A percentile compares a stretch with the other conserved stretches of the same genome.
Evolutionary conservation across 352 stramenopile genomes (phyloP).

Genomic region (Aphanomyces invadans): DNA sequence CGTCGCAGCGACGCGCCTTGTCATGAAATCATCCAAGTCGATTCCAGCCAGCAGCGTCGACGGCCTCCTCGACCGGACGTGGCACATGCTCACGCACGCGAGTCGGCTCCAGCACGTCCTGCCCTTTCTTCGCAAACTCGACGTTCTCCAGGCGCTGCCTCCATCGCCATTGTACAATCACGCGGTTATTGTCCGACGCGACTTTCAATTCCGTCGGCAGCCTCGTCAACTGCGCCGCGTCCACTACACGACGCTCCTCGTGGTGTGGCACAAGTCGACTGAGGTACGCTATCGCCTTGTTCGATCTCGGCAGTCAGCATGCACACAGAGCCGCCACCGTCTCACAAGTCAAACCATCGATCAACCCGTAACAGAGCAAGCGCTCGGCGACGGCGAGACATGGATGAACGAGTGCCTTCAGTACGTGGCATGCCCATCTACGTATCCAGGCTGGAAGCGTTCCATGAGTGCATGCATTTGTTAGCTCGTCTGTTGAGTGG

Average conservation of each 20-base stretch:
- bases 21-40: background rate
- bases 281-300: background rate
- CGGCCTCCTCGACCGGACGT: background rate
- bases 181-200: slow-evolving; percentile 9
- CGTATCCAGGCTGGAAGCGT: no score
- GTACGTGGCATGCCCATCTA: no score
- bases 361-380: slow-evolving; percentile 4
- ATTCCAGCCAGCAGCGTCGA: background rate
- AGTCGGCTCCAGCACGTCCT: background rate
- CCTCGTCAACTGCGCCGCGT: slow-evolving; percentile 7
- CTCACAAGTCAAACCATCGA: slow-evolving; percentile 15
- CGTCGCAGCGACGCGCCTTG: background rate
- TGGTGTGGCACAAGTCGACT: background rate
- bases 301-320: no score
- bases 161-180: background rate
- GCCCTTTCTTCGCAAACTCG: slow-evolving; percentile 20
- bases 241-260: slow-evolving; percentile 20
- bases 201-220: slow-evolving; percentile 14
- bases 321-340: no score
- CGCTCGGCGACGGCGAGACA: slow-evolving; percentile 9
- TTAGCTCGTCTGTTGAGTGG: no score
- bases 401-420: slow-evolving; percentile 22
- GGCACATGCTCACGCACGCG: background rate
- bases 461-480: no score
- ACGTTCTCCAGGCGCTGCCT: slow-evolving; percentile 9